Evolutionary conservation across 2,329 filamentous ascomycete species (phyloP), one percentile per base, ranked within the genome.

Genomic region (Penicillium sp.): DNA sequence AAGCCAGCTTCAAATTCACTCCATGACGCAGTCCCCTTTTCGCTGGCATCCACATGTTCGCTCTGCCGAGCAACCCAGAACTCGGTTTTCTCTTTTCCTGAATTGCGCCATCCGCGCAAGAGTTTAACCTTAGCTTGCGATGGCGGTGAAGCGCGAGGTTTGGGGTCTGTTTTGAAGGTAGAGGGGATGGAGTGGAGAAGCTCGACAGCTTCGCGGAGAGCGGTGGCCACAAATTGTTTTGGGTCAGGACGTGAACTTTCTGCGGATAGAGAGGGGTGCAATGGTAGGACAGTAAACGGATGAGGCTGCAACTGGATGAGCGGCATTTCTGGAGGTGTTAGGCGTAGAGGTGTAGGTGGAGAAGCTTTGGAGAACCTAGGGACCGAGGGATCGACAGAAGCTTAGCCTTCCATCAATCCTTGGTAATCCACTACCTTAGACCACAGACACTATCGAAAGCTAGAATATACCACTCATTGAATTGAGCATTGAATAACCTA

Each of bases 1-100:
- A 76, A 49, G 0, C 72, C 70, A 13, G 55, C 57, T 49, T 69
- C 61, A 44, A 76, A 76, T 53, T 76, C 74, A 2, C 59, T 47
- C 62, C 68, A 75, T 6, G 65, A 66, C 5, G 72, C 74, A 7
- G 69, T 70, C 2, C 74, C 73, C 15, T 53, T 39, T 0, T 63
- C 49, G 2, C 56, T 53, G 24, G 55, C 49, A 21, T 71, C 56
- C 33, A 60, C 52, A 51, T 76, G 74, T 23, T 71, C 56, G 36
- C 71, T 75, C 41, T 65, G 66, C n/a, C 74, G 70, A 45, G 70
- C 74, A 26, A 70, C 67, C 74, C 74, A 76, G 60, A 70, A 67
- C 42, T 75, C 72, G 15, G 59, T 56, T 15, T 49, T 46, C 15
- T 28, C 38, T 2, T 38, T 44, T n/a, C 39, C 49, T 23, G 16